Evolutionary conservation across 2,329 filamentous ascomycete species (phyloP).

Genomic region (Rhynchosporium secalis): DNA sequence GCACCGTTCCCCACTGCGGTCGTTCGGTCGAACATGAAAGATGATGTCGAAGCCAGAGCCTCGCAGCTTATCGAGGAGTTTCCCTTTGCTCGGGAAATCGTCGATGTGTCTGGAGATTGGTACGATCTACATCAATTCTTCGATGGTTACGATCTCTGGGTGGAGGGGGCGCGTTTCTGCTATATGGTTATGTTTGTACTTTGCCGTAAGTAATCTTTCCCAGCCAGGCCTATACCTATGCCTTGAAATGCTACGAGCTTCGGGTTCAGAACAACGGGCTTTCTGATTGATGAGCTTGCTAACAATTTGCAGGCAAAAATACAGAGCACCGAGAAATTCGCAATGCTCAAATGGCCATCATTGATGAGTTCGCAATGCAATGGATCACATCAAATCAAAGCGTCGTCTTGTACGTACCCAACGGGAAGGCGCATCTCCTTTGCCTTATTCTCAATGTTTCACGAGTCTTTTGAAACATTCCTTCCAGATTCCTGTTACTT

Average conservation of each 20-base stretch:
- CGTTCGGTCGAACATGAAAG: slow-evolving; percentile 10
- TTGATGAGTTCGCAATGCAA: slow-evolving; percentile 26
- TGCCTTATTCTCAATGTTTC: no score
- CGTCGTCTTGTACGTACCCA: background rate
- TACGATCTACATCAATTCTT: slow-evolving; percentile 39
- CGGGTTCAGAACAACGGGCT: background rate
- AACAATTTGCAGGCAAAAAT: background rate
- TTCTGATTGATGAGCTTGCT: background rate
- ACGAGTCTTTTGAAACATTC: no score
- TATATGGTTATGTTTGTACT: slow-evolving; percentile 36
- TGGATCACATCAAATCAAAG: slow-evolving; percentile 25
- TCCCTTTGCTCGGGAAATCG: slow-evolving; percentile 18
- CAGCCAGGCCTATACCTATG: background rate
- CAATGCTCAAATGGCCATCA: slow-evolving; percentile 6
- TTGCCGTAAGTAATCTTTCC: slow-evolving; percentile 11
- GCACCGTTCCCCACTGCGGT: slow-evolving; percentile 17
- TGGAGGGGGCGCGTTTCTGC: slow-evolving; percentile 37
- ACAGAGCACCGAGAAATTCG: background rate
- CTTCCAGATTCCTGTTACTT: no score
- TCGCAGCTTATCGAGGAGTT: slow-evolving; percentile 21
- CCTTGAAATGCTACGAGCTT: background rate
- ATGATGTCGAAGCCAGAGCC: slow-evolving; percentile 17
- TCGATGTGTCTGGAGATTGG: slow-evolving; percentile 24
- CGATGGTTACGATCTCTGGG: slow-evolving; percentile 38
- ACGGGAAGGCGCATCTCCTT: no score